phyloP scores from a whole-genome alignment of 257 asterid species.

The Coffea canephora region DNA sequence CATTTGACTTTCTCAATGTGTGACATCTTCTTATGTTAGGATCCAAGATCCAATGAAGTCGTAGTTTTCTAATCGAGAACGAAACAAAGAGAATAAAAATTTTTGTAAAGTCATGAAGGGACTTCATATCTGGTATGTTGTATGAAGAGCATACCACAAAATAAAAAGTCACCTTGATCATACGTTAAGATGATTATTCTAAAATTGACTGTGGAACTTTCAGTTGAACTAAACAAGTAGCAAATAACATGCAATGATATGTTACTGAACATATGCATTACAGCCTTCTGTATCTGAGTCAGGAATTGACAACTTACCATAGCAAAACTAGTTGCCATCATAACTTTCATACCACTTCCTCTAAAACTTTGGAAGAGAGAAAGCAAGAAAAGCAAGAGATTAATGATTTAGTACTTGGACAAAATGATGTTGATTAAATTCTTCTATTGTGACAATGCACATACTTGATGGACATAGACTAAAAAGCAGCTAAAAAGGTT shows the following conservation, averaged over 20 bases:
- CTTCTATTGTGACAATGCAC: not conserved
- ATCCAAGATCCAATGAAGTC: not conserved
- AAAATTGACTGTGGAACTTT: not conserved
- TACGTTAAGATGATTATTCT: not conserved
- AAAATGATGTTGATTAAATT: not conserved
- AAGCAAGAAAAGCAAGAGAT: not conserved
- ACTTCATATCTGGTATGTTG: not conserved
- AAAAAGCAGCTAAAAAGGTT: not conserved
- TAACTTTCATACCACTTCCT: not conserved
- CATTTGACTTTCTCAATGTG: not conserved
- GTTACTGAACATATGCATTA: too few relatives aligned
- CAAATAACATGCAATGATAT: not conserved
- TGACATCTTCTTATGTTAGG: not conserved
- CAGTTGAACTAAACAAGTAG: not conserved
- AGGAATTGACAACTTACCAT: too few relatives aligned
- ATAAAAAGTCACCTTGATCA: not conserved
- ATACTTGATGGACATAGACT: not conserved
- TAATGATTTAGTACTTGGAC: not conserved
- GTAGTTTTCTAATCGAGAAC: not conserved
- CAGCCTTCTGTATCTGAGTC: too few relatives aligned
- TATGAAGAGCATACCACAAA: not conserved
- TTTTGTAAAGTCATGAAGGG: not conserved
- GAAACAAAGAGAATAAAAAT: not conserved
- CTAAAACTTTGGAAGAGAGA: not conserved
- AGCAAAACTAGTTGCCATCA: too few relatives aligned